These are phyloP conservation scores for Ceratocystis ficicola DNA, from an alignment of 2,329 filamentous ascomycete genomes.

Conservation along the genomic window DNA sequence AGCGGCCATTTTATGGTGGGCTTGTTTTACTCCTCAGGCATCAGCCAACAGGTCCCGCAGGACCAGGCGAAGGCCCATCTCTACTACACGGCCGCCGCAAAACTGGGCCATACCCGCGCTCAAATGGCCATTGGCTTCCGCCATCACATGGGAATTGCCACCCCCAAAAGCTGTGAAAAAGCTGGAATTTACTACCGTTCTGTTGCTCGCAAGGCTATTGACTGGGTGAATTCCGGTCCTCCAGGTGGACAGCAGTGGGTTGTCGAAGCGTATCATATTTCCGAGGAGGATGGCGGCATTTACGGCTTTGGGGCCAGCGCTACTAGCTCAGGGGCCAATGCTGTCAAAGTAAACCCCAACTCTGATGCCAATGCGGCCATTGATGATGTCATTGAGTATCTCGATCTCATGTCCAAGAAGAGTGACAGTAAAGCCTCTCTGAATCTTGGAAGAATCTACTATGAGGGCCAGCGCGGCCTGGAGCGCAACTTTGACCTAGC, in stretches of 20 bases:
- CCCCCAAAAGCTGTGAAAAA: constrained; percentile 71
- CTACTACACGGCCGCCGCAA: constrained; percentile 88
- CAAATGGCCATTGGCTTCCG: constrained; percentile 91
- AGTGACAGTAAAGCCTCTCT: constrained; percentile 80
- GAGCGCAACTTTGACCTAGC: constrained; percentile 61
- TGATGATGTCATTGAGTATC: constrained; percentile 87
- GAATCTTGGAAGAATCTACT: constrained; percentile 73
- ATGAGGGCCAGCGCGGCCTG: constrained; percentile 69
- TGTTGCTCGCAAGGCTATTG: constrained; percentile 85
- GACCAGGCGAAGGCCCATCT: constrained; percentile 86
- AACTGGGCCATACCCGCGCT: constrained; percentile 67
- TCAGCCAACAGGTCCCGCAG: constrained; percentile 65
- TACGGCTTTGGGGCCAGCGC: constrained; percentile 93
- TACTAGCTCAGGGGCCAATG: constrained; percentile 73
- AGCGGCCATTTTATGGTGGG: constrained; percentile 94
- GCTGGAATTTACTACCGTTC: constrained; percentile 82
- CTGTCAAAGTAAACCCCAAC: constrained; percentile 57
- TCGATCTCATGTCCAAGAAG: constrained; percentile 81
- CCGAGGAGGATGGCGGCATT: constrained; percentile 80
- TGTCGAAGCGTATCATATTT: constrained; percentile 69
- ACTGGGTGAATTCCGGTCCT: constrained; percentile 77
- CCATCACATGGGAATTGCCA: constrained; percentile 73
- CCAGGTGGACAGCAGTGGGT: constrained; percentile 73
- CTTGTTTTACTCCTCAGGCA: constrained; percentile 87
- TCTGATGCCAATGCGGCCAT: constrained; percentile 76